Evolutionary conservation across 1,284 basidiomycete genomes (phyloP), one percentile per base, ranked within the genome.

Genomic region (Fistulinella cinereoalba): DNA sequence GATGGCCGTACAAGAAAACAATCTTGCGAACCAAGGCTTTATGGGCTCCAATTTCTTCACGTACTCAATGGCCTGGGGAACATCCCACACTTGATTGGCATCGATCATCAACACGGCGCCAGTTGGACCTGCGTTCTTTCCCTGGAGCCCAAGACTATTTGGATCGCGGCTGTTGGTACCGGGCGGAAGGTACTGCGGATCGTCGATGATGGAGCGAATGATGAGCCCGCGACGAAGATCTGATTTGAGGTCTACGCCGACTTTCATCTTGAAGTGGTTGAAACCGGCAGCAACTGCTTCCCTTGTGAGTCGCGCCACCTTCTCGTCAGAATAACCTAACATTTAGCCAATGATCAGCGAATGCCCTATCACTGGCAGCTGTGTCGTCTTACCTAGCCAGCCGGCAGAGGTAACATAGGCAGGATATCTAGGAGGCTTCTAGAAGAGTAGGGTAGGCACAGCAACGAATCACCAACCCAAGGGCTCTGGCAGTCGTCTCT

Each of bases 211-310:
- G 43, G 85, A 88, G 49, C 95, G 83, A 60, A 97, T 94, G 58
- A 97, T 77, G 56, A 79, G 80, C 34, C 92, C 91, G 52, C 95
- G 83, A 42, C 92, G 85, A 43, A 95, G 73, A 70, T 97, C 95
- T 62, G 88, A 85, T 32, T 81, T 80, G 44, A 80, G 75, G 67
- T 89, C 78, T 29, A 88, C 85, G 46, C 95, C 95, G 52, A 98
- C 93, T 74, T 97, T 97, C 85, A 96, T 93, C 74, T 95, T 95
- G 79, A 96, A 95, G 71, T 94, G 91, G 72, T 91, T 92, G 80
- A 96, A 96, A 24, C 94, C 94, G 42, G 81, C 82, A 22, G 77
- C 70, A 44, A 98, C 76, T 24, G 93, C 90, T 63, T 91, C 88
- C 60, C 85, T 85, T 3, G 92, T 97, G 44, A 98, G 77, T 15